These are phyloP conservation scores for Aspergillus sergii DNA, from an alignment of 2,329 filamentous ascomycete species.

Conservation along the genomic window DNA sequence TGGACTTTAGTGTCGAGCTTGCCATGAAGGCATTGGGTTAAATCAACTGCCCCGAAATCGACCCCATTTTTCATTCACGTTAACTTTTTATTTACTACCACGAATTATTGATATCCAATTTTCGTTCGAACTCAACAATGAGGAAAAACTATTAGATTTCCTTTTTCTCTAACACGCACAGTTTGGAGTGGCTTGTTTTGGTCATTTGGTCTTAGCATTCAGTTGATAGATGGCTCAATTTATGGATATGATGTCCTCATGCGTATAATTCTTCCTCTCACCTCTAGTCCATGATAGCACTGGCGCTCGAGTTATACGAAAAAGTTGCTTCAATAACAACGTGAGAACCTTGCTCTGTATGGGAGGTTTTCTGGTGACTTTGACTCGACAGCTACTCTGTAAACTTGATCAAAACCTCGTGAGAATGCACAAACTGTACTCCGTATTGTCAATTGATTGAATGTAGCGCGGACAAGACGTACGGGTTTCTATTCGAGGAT, in stretches of 20 bases:
- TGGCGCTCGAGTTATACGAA: not conserved
- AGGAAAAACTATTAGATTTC: constrained; percentile 19
- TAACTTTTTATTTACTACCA: constrained; percentile 5
- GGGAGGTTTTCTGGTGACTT: not conserved
- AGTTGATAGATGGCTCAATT: constrained; percentile 1
- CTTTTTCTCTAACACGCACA: constrained; percentile 1
- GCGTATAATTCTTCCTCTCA: not conserved
- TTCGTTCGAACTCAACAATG: constrained; percentile 20
- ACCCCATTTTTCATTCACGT: constrained; percentile 14
- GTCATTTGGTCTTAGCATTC: not conserved
- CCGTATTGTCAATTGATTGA: not conserved
- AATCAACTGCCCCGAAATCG: constrained; percentile 7
- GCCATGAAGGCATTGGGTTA: constrained; percentile 51
- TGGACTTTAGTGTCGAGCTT: constrained; percentile 44
- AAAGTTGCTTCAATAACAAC: not conserved
- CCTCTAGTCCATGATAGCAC: not conserved
- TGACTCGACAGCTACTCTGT: not conserved
- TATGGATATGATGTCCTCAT: not conserved
- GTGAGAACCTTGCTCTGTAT: not conserved
- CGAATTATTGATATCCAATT: constrained; percentile 25
- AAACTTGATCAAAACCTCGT: not conserved
- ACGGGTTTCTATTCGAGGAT: not conserved
- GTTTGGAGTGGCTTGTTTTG: not conserved
- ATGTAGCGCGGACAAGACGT: not conserved
- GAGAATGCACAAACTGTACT: not conserved